phyloP scores from a whole-genome alignment of 1,139 yeast genomes.

The Geotrichum reessii region DNA sequence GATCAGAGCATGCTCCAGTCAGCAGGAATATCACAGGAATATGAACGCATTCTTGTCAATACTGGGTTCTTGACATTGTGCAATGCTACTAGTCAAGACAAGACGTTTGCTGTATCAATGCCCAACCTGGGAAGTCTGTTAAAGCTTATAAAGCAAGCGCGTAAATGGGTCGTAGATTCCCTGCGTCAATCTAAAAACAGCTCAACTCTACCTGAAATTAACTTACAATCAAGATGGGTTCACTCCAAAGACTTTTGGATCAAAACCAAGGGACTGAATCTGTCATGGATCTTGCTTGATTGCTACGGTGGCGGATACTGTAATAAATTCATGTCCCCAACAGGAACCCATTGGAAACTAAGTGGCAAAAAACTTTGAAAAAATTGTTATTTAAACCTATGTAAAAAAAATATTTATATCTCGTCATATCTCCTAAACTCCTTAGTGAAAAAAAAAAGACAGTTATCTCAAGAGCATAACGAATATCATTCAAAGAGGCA shows the following conservation, averaged over 20 bases:
- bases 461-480: slow-evolving; percentile 2
- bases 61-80: slow-evolving; percentile 4
- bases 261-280: slow-evolving; percentile 9
- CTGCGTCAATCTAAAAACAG: background rate
- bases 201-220: background rate
- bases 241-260: slow-evolving; percentile 6
- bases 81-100: background rate
- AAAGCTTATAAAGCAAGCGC: background rate
- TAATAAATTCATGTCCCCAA: slow-evolving; percentile 8
- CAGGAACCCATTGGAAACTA: slow-evolving; percentile 13
- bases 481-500: slow-evolving; percentile 3
- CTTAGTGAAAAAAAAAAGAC: background rate
- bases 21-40: background rate
- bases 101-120: slow-evolving; percentile 1
- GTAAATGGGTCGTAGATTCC: slow-evolving; percentile 14
- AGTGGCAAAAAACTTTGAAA: slow-evolving; percentile 7
- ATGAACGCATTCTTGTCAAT: slow-evolving; percentile 1
- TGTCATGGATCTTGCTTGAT: slow-evolving; percentile 9
- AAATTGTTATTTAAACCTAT: background rate
- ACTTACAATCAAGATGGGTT: slow-evolving; percentile 2
- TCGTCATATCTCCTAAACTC: slow-evolving; percentile 1
- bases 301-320: slow-evolving; percentile 16
- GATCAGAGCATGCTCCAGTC: background rate
- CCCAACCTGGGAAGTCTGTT: slow-evolving; percentile 13
- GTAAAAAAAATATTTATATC: background rate